A percentile compares a stretch with the other conserved stretches of the same genome.
Conservation (phyloP, 257 asterid species). For the Avicennia marina region DNA sequence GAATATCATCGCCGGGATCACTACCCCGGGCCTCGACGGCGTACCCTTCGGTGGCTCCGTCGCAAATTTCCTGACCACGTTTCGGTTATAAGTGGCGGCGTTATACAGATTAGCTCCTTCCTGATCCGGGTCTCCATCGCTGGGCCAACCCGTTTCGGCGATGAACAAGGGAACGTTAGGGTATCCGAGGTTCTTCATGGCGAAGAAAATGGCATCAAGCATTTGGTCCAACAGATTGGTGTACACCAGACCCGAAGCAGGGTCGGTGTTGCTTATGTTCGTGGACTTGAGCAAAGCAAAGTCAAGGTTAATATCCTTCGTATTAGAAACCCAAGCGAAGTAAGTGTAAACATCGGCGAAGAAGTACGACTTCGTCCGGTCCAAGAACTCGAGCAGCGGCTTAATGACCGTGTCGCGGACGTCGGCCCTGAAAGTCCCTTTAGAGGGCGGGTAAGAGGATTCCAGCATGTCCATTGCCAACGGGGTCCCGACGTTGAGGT, state of each 20-base stretch:
- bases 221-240: conserved; percentile 74
- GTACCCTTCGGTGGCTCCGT: conserved; percentile 60
- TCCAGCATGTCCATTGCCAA: no score
- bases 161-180: conserved; percentile 60
- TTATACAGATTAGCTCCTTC: conserved; percentile 67
- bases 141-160: conserved; percentile 98
- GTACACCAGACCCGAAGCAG: conserved; percentile 56
- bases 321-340: conserved; percentile 71
- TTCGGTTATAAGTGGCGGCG: conserved; percentile 82
- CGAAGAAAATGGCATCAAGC: conserved; percentile 66
- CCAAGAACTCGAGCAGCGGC: no score
- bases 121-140: conserved; percentile 61
- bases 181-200: conserved; percentile 70
- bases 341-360: no score
- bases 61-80: conserved; percentile 48
- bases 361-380: no score
- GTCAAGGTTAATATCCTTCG: conserved; percentile 49
- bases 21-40: conserved; percentile 56
- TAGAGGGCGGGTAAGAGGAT: no score
- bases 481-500: no score
- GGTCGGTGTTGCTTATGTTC: conserved; percentile 56
- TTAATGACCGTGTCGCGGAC: no score
- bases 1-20: conserved; percentile 58
- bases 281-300: conserved; percentile 57
- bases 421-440: no score